Percentiles rank a stretch among this genome's conserved stretches.
Conservation (phyloP, 768 basidiomycete species). For the Grammothele lineata region DNA sequence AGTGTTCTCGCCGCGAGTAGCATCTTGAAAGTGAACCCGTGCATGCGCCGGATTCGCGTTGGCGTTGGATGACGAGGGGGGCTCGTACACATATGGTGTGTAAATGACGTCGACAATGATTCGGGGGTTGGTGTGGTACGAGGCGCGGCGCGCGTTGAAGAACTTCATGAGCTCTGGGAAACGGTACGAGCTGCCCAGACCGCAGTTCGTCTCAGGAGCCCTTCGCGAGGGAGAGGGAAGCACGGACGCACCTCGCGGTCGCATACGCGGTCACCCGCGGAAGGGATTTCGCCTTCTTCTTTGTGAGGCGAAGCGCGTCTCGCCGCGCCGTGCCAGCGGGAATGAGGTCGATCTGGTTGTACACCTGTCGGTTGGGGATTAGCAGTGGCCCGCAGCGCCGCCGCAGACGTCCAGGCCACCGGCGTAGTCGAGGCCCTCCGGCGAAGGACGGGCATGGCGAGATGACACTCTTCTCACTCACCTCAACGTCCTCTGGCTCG, state of each 20-base stretch:
- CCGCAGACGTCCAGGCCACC: too few species aligned
- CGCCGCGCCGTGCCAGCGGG: conserved; percentile 91
- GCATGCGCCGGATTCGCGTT: conserved; percentile 15
- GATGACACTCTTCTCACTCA: conserved; percentile 22
- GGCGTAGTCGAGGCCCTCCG: too few species aligned
- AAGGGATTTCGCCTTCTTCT: conserved; percentile 89
- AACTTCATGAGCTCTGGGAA: conserved; percentile 87
- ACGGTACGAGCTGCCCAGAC: conserved; percentile 75
- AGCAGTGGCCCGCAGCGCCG: too few species aligned
- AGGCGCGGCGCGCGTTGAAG: conserved; percentile 74
- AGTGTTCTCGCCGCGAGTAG: conserved; percentile 13
- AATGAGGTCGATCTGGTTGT: conserved; percentile 90
- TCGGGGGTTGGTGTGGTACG: conserved; percentile 84
- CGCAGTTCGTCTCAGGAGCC: too few species aligned
- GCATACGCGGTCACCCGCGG: conserved; percentile 97
- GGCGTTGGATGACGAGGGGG: conserved; percentile 16
- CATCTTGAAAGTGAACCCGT: conserved; percentile 13
- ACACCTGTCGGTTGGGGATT: conserved; percentile 49
- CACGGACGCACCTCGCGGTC: conserved; percentile 66
- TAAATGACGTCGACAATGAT: conserved; percentile 92
- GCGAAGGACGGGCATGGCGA: too few species aligned
- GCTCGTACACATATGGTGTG: conserved; percentile 84
- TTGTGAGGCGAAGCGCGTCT: conserved; percentile 86
- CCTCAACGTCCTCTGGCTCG: conserved; percentile 60
- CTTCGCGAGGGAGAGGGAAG: conserved; percentile 7